Evolutionary conservation across 2,329 filamentous ascomycete species (phyloP).

Genomic region (Pestalotiopsis sp.): DNA sequence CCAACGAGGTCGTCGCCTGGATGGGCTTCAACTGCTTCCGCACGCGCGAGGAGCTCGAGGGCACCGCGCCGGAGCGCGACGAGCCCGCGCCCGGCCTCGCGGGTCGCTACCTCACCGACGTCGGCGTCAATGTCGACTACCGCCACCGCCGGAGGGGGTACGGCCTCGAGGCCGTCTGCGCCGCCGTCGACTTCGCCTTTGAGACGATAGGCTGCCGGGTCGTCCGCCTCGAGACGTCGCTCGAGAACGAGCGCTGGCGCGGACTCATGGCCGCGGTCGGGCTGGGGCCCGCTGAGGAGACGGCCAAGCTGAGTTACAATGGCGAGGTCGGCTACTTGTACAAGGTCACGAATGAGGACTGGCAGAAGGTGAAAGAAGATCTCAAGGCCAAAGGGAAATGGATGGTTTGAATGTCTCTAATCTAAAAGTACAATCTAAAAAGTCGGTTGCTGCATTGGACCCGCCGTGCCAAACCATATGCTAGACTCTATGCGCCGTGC

Average conservation of each 20-base stretch:
- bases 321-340: not conserved
- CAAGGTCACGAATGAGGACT: not conserved
- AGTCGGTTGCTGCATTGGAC: too few relatives aligned
- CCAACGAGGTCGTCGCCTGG: constrained; percentile 2
- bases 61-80: not conserved
- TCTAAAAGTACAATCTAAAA: not conserved
- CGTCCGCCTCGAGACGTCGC: not conserved
- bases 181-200: not conserved
- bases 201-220: not conserved
- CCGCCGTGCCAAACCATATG: not conserved
- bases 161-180: not conserved
- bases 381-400: constrained; percentile 4
- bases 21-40: constrained; percentile 11
- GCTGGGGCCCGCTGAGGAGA: not conserved
- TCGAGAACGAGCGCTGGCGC: constrained; percentile 6
- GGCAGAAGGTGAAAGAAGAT: not conserved
- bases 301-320: not conserved
- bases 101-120: constrained; percentile 6
- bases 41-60: not conserved
- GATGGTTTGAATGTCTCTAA: not conserved
- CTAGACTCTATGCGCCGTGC: not conserved
- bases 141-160: constrained; percentile 3
- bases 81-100: not conserved
- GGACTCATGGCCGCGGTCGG: not conserved
- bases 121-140: constrained; percentile 4